phyloP scores from a whole-genome alignment of 192 early-diverging fungal genomes.

The Diversispora eburnea region DNA sequence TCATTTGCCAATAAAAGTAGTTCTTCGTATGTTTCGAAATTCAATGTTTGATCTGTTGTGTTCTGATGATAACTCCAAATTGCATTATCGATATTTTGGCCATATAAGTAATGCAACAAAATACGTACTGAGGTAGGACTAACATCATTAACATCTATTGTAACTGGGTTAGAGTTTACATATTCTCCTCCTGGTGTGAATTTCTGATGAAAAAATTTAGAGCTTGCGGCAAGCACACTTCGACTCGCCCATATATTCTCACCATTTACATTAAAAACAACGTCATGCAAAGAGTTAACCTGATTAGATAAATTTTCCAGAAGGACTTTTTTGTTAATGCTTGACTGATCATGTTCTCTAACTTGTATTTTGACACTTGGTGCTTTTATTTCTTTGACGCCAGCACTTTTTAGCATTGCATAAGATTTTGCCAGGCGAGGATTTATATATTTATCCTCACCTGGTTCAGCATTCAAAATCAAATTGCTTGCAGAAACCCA shows the following conservation, averaged over 20 bases:
- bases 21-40: not conserved
- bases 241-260: not conserved
- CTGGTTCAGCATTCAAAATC: not conserved
- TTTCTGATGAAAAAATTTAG: not conserved
- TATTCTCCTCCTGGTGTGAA: not conserved
- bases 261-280: not conserved
- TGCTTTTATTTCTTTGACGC: not conserved
- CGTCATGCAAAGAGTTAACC: not conserved
- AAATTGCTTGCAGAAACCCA: not conserved
- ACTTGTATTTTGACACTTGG: not conserved
- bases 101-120: constrained; percentile 12
- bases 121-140: not conserved
- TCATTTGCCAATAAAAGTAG: not conserved
- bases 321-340: not conserved
- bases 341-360: not conserved
- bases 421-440: not conserved
- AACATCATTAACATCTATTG: not conserved
- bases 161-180: not conserved
- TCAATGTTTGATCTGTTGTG: not conserved
- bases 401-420: constrained; percentile 1
- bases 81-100: constrained; percentile 10
- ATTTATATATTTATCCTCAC: not conserved
- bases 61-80: not conserved
- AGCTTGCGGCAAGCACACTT: constrained; percentile 12
- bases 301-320: not conserved